Percentiles rank a stretch among this genome's conserved stretches.
These are phyloP conservation scores for Ocimum tenuiflorum DNA, from an alignment of 257 asterid genomes.

Conservation along the genomic window DNA sequence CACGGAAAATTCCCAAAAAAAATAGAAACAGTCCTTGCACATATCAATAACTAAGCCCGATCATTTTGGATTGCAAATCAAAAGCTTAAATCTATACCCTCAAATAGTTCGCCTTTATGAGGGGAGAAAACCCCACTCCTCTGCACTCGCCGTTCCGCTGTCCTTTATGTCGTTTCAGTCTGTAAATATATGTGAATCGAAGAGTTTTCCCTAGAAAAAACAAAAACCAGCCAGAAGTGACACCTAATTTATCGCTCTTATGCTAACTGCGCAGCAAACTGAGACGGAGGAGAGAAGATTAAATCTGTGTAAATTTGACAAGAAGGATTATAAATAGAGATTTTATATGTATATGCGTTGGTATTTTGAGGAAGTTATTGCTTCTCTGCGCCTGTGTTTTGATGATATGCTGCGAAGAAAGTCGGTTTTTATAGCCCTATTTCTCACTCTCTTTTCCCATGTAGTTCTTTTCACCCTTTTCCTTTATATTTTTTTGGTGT, in stretches of 20 bases:
- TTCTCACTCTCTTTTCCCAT: background rate
- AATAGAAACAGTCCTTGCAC: conserved; percentile 22
- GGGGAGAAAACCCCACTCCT: conserved; percentile 21
- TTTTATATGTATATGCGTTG: conserved; percentile 24
- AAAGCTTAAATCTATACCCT: conserved; percentile 19
- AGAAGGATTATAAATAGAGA: conserved; percentile 25
- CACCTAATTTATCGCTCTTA: conserved; percentile 6
- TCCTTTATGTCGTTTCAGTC: conserved; percentile 22
- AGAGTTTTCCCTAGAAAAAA: background rate
- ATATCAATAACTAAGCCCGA: conserved; percentile 17
- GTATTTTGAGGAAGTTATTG: conserved; percentile 21
- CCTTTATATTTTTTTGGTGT: too few relatives aligned
- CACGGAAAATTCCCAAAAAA: conserved; percentile 10
- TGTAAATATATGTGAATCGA: background rate
- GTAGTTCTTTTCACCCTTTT: too few relatives aligned
- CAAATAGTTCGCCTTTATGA: conserved; percentile 16
- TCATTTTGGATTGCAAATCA: conserved; percentile 2
- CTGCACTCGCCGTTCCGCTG: conserved; percentile 27
- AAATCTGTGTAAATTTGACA: conserved; percentile 16
- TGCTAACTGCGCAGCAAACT: conserved; percentile 15
- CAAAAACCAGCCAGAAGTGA: background rate
- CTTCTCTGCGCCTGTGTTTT: conserved; percentile 12
- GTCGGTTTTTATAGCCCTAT: conserved; percentile 21
- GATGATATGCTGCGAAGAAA: conserved; percentile 14
- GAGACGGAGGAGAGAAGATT: conserved; percentile 14